Evolutionary conservation across 2,329 filamentous ascomycete species (phyloP), one percentile per base, ranked within the genome.

Genomic region (Penicillium psychrosexuale): DNA sequence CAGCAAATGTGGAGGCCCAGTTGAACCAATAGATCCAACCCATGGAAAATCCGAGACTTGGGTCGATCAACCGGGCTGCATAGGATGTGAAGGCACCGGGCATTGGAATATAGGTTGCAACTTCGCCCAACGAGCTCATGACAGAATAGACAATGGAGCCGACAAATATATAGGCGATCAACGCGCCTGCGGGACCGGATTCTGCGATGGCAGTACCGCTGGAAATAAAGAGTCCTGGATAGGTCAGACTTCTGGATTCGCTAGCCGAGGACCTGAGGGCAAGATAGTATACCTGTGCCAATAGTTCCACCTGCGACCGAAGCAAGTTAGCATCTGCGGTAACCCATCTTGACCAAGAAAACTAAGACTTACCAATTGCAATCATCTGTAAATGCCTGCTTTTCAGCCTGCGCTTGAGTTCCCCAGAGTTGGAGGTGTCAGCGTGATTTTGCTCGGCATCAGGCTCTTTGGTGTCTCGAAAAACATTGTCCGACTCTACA

Each of bases 1-100:
- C 80, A 1, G 87, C 86, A 60, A 84, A 89, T 0, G 88, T 90
- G 47, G 87, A 84, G 15, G 84, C 80, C 87, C 86, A 92, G 42
- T 82, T 85, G 66, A 91, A 90, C 85, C 86, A 91, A 73, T 91
- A 92, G 56, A 90, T 85, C 88, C 88, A 92, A 15, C 89, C 89
- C 80, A 91, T 87, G 15, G 87, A 80, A 64, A 91, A 91, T 8
- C 87, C 88, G 43, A 90, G 77, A 52, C 84, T 85, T 9, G 83
- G 85, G 64, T 89, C 85, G 57, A 90, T 81, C 66, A 92, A 91
- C 13, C 89, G 86, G 37, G 84, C 82, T 13, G 88, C 87, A 64
- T 91, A 92, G 31, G 85, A 82, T 30, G 87, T 89, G 69, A 92
- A 91, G 43, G 87, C 86, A 53, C 88, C 90, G 27, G 87, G 78